Evolutionary conservation across 1,284 basidiomycete genomes (phyloP), one percentile per base, ranked within the genome.

Genomic region (Coniferiporia weirii): DNA sequence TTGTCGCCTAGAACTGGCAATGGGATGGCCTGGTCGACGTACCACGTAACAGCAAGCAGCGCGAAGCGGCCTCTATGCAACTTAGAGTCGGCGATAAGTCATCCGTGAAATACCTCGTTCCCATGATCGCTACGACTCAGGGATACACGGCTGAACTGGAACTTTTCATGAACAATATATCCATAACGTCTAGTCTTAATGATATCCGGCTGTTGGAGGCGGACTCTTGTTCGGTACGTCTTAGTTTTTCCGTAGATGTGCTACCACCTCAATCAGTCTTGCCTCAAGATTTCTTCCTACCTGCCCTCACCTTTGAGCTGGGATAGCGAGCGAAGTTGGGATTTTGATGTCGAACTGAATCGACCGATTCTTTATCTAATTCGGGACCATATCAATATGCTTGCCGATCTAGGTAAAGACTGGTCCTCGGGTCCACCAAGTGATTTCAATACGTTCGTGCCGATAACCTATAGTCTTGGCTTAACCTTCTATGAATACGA

Each of bases 331-430:
- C 83, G 93, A 36, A 82, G 79, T 65, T 98, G 95, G 95, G 76
- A 76, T 0, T 82, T 94, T 66, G 75, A 83, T 22, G 71, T 93
- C 51, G 82, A 80, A 4, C 74, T 98, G 20, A 81, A 84, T 17
- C 82, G 83, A 43, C 87, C 93, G 3, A 75, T 82, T 4, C 78
- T 95, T 36, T 90, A 84, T 67, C 75, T 96, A 12, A 76, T 97
- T 19, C 84, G 93, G 40, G 95, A 97, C 68, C 95, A 98, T 68
- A 83, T 95, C 72, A 93, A 93, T 66, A 91, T 97, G 79, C 82
- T 97, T 66, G 85, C 86, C 1, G 95, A 98, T 70, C 78, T 97
- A 5, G 85, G 85, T 40, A 91, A 86, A 66, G 95, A 98, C 69
- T 98, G 94, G 93, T 80, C 79, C 9, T 83, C 88, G 6, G 92